A percentile compares a stretch with the other conserved stretches of the same genome.
Conservation (phyloP, 495 filamentous ascomycete genomes). For the Apiosordaria backusii region DNA sequence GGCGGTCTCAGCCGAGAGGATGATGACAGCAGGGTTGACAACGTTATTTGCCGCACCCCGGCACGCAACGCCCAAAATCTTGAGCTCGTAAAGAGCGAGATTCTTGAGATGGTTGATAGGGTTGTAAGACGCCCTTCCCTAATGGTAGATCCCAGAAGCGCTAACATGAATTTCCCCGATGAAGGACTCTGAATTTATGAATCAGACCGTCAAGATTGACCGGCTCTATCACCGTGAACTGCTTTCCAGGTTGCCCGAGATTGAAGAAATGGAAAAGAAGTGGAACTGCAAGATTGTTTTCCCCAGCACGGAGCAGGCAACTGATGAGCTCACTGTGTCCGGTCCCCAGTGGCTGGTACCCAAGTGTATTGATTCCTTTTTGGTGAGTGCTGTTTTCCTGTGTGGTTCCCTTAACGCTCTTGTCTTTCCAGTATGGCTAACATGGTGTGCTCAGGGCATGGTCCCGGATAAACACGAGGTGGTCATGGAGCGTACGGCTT, state of each 20-base stretch:
- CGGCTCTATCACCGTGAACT: constrained; percentile 93
- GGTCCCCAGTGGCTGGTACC: constrained; percentile 97
- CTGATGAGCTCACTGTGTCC: constrained; percentile 90
- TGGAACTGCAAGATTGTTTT: constrained; percentile 99
- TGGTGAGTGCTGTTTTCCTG: constrained; percentile 51
- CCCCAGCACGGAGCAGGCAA: constrained; percentile 94
- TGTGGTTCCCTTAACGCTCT: constrained; percentile 2
- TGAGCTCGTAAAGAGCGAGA: constrained; percentile 96
- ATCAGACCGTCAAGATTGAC: constrained; percentile 87
- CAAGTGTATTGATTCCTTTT: constrained; percentile 87
- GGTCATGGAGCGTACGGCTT: constrained; percentile 67
- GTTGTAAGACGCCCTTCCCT: constrained; percentile 50
- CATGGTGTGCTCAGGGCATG: constrained; percentile 61
- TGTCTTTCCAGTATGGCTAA: background rate
- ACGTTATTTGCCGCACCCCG: constrained; percentile 96
- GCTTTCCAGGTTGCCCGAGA: constrained; percentile 75
- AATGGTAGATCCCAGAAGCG: background rate
- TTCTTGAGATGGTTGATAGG: constrained; percentile 99
- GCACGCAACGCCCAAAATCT: constrained; percentile 95
- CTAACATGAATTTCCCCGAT: constrained; percentile 13
- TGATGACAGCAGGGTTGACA: constrained; percentile 97
- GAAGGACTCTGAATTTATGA: constrained; percentile 90
- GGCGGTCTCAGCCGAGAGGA: constrained; percentile 91
- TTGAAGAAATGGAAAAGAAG: constrained; percentile 94
- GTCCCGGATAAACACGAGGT: constrained; percentile 94